Percentiles rank a stretch among this genome's conserved stretches.
Evolutionary conservation across 805 yeast species (phyloP).

Genomic region (Starmerella floricola): DNA sequence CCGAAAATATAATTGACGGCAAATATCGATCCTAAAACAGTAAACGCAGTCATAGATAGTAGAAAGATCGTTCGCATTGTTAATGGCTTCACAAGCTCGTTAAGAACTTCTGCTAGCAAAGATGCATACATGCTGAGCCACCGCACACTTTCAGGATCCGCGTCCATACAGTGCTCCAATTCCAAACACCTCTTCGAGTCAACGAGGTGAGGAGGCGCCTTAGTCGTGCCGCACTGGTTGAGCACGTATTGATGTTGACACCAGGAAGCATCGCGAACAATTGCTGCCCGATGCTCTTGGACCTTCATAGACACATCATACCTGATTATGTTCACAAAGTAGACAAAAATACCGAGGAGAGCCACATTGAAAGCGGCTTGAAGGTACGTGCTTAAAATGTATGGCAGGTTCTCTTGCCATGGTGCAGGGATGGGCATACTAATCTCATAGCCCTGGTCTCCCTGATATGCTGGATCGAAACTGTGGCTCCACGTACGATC

Average conservation of each 20-base stretch:
- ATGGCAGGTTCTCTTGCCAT: conserved; percentile 34
- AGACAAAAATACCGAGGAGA: conserved; percentile 37
- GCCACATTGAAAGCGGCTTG: conserved; percentile 49
- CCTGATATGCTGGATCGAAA: background rate
- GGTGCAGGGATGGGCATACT: conserved; percentile 26
- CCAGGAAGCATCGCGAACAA: conserved; percentile 44
- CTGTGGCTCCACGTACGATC: too few species aligned
- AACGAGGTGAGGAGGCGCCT: conserved; percentile 65
- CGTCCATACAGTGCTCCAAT: conserved; percentile 72
- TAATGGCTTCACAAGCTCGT: conserved; percentile 59
- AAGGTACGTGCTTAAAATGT: conserved; percentile 47
- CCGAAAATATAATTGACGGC: conserved; percentile 18
- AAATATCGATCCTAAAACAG: conserved; percentile 3
- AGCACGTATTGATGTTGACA: conserved; percentile 57
- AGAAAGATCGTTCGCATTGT: conserved; percentile 27
- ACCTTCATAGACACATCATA: conserved; percentile 60
- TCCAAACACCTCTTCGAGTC: conserved; percentile 40
- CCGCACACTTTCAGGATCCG: conserved; percentile 53
- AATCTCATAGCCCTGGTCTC: conserved; percentile 7
- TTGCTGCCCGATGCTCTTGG: conserved; percentile 42
- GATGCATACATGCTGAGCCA: conserved; percentile 61
- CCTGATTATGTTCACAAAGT: conserved; percentile 40
- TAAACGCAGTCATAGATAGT: background rate
- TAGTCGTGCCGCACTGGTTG: conserved; percentile 50
- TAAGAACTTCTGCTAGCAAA: conserved; percentile 63